Base-by-base conservation (phyloP, 306 rosid genomes). In the Luffa aegyptiaca region DNA sequence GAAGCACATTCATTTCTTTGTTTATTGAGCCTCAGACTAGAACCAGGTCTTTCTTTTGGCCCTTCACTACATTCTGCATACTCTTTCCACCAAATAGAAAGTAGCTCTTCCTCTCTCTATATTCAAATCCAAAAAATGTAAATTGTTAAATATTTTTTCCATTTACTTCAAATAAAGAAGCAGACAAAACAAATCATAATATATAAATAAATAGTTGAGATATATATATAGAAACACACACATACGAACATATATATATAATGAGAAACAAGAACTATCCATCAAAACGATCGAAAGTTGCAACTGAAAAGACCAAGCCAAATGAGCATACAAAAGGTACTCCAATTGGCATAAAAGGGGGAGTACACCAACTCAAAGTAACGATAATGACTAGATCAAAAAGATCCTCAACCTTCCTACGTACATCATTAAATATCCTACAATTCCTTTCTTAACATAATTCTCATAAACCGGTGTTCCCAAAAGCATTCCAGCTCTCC, bases 1-100 rank as follows among this genome's bases (percentile, higher is more conserved):
- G 14, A 21, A 56, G 84, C 71, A 14, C 89, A 80, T 71, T 55
- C 83, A 57, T 59, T 63, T 14, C 2, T 49, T 81, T 76, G 80
- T 58, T 36, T 80, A 79, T 85, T 88, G 65, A 81, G 46, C 26
- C 77, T 86, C 82, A 79, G 64, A 81, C 82, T 63, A 44, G 97
- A 80, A 83, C 88, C 83, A 18, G 84, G 88, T 58, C 80, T 85
- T 75, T 70, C 93, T 58, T 69, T 88, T 13, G 99, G 99, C 80
- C 99, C 99, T 76, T 85, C 92, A 80, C 98, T 96, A 68, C 99
- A 93, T 83, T 93, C 99, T n/a, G 98, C 98, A 85, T 88, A 93
- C 86, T 96, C 99, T 81, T 84, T 91, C 99, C 99, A 96, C 99
- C 99, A 96, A 63, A 85, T 82, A 79, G 93, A 86, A 69, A 96